phyloP scores from a whole-genome alignment of 208 protist species.

The Leishmania lainsoni region DNA sequence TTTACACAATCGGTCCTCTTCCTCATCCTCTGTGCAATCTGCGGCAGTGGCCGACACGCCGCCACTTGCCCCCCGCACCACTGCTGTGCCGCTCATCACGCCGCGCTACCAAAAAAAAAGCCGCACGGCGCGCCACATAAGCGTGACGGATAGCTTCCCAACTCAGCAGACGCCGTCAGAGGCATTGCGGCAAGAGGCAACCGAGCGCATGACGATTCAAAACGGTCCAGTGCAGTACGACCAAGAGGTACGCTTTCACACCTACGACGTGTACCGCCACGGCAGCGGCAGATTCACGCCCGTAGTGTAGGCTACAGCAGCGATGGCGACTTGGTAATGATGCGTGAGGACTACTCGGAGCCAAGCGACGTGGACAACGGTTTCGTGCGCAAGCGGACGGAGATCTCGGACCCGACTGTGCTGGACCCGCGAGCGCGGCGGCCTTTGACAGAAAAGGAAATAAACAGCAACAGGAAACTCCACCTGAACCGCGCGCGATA shows the following conservation, averaged over 20 bases:
- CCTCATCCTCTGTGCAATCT: slow-evolving; percentile 21
- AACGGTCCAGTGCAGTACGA: slow-evolving; percentile 68
- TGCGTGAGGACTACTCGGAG: slow-evolving; percentile 77
- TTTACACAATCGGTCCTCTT: slow-evolving; percentile 8
- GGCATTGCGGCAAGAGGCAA: slow-evolving; percentile 62
- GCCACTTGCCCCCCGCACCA: slow-evolving; percentile 36
- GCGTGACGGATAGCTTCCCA: slow-evolving; percentile 65
- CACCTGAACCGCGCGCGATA: slow-evolving; percentile 53
- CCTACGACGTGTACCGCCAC: slow-evolving; percentile 84
- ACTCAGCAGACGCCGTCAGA: slow-evolving; percentile 37
- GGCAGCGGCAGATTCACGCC: slow-evolving; percentile 73
- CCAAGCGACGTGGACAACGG: slow-evolving; percentile 71
- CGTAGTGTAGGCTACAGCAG: slow-evolving; percentile 88
- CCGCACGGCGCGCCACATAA: slow-evolving; percentile 53
- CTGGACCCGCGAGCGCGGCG: slow-evolving; percentile 77
- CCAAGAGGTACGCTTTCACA: slow-evolving; percentile 82
- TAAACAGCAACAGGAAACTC: slow-evolving; percentile 41
- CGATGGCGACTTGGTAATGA: slow-evolving; percentile 84
- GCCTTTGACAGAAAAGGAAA: slow-evolving; percentile 65
- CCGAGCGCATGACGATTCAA: slow-evolving; percentile 65
- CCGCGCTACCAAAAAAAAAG: slow-evolving; percentile 82
- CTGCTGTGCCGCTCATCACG: slow-evolving; percentile 75
- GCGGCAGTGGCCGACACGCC: slow-evolving; percentile 27
- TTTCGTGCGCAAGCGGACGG: slow-evolving; percentile 50
- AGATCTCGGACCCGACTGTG: slow-evolving; percentile 68